Percentiles rank a stretch among this genome's conserved stretches.
These are phyloP conservation scores for Polygonum aviculare DNA, from an alignment of 148 eudicot genomes.

Conservation along the genomic window DNA sequence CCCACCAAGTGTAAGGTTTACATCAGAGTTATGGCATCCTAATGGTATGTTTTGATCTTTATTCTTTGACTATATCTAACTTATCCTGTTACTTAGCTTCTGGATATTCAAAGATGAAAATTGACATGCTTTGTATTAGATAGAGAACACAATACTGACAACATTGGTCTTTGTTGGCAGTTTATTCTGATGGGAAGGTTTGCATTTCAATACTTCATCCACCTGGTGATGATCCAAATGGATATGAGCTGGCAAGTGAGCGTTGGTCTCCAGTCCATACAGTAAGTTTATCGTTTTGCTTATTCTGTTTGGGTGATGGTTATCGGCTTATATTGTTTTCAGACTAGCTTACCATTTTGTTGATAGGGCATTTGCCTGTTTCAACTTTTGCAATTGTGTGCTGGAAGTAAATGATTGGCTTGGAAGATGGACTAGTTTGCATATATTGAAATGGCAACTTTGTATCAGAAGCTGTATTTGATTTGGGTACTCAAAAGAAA, in stretches of 20 bases:
- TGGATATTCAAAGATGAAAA: not conserved
- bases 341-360: not conserved
- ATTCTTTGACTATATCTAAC: not conserved
- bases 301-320: not conserved
- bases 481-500: not conserved
- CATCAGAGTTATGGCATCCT: slow-evolving; percentile 78
- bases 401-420: not conserved
- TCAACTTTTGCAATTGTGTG: not conserved
- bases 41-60: slow-evolving; percentile 39
- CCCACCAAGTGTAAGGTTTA: slow-evolving; percentile 67
- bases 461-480: not conserved
- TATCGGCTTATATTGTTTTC: not conserved
- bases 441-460: not conserved
- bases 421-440: not conserved
- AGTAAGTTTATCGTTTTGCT: slow-evolving; percentile 26
- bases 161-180: slow-evolving; percentile 23
- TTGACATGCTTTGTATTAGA: not conserved
- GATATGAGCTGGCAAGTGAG: slow-evolving; percentile 98
- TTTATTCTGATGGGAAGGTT: slow-evolving; percentile 83
- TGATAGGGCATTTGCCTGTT: not conserved
- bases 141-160: not conserved
- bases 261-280: slow-evolving; percentile 99
- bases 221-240: slow-evolving; percentile 98
- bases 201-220: slow-evolving; percentile 99
- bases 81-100: not conserved